Evolutionary conservation across 2,329 filamentous ascomycete species (phyloP), one percentile per base, ranked within the genome.

Genomic region (Bipolaris oryzae): DNA sequence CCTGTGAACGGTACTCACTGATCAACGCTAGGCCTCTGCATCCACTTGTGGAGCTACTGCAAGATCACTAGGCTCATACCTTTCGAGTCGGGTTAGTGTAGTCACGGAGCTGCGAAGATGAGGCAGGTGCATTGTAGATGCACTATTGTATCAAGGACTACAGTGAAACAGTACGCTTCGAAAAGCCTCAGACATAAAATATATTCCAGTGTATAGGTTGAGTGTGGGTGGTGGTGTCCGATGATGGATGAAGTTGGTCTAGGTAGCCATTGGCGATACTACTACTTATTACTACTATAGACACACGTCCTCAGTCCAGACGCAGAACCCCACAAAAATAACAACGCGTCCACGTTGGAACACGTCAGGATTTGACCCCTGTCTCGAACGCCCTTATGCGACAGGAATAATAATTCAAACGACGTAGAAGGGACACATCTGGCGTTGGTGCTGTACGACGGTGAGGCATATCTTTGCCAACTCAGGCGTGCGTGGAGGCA

Each of bases 1-100:
- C 91, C 91, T 45, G 88, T 88, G 67, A 92, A 92, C 35, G 76
- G 70, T 1, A 79, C 78, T 49, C 76, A 67, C 0, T 69, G 69
- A 37, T 63, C 63, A 33, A 69, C 57, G 23, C 69, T 68, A 44
- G 69, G 63, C 74, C 80, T 85, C 13, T 2, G 25, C 21, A 7
- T 56, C 43, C 15, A 57, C 25, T 18, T 51, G 35, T 18, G 41
- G 34, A 7, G 45, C 20, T 31, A 41, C 39, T 13, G 21, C 18
- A 13, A 16, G 10, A 37, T 5, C 1, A 21, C 33, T 13, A n/a
- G 15, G 4, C 21, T 25, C 15, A 38, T 37, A 10, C 4, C 44
- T n/a, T 37, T n/a, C 10, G 11, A 23, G 18, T 48, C 16, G n/a
- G 20, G 20, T 13, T 16, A 37, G 2, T n/a, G 11, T 37, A 35